Percentiles rank a stretch among this genome's conserved stretches.
phyloP scores from a whole-genome alignment of 345 rosid species.

The Physaria fendleri region DNA sequence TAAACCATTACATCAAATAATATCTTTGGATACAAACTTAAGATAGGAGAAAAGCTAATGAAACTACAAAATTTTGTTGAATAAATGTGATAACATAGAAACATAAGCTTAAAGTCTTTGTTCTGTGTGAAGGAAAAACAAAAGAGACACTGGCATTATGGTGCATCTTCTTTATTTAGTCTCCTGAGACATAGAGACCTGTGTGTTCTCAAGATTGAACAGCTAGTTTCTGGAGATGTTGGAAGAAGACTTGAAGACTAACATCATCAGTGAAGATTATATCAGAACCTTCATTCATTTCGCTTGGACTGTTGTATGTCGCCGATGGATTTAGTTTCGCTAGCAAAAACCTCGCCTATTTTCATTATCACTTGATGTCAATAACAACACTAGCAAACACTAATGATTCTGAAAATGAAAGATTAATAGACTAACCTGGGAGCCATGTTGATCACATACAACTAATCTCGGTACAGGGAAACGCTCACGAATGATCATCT shows the following conservation, averaged over 20 bases:
- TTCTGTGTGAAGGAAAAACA: background rate
- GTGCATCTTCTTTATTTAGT: conserved; percentile 21
- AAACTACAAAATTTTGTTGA: conserved; percentile 24
- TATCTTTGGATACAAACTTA: background rate
- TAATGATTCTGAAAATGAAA: background rate
- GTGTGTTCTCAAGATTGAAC: conserved; percentile 69
- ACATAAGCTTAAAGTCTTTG: conserved; percentile 10
- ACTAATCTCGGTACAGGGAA: conserved; percentile 97
- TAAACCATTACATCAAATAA: no score
- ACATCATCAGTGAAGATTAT: conserved; percentile 94
- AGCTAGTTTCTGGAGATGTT: conserved; percentile 96
- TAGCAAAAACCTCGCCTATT: conserved; percentile 88
- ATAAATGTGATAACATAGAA: background rate
- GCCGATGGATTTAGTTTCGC: conserved; percentile 96
- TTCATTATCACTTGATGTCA: background rate
- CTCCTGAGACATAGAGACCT: conserved; percentile 1
- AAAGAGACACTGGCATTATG: background rate
- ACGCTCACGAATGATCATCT: conserved; percentile 68
- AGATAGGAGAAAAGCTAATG: conserved; percentile 1
- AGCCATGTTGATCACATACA: conserved; percentile 98
- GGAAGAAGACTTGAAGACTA: conserved; percentile 89
- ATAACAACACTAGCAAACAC: background rate
- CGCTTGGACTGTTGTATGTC: conserved; percentile 68
- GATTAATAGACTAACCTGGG: conserved; percentile 60
- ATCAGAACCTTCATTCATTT: conserved; percentile 77